Percentiles rank a stretch among this genome's conserved stretches.
Evolutionary conservation across 192 early-diverging fungal species (phyloP).

Genomic region (Coemansia guatemalensis): DNA sequence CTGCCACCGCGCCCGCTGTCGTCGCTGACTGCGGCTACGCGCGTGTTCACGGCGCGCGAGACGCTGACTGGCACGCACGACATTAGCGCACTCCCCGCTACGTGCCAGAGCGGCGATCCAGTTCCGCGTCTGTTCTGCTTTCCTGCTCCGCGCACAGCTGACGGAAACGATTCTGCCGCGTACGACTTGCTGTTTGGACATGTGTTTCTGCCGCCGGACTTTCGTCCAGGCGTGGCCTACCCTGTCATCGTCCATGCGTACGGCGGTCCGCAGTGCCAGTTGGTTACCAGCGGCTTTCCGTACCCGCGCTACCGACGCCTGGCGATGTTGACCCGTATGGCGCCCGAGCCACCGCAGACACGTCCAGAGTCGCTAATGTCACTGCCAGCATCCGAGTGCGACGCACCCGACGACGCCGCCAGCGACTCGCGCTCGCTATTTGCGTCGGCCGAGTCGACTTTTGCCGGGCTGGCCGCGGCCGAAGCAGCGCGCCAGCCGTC

Average conservation of each 20-base stretch:
- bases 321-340: constrained; percentile 54
- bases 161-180: background rate
- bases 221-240: constrained; percentile 12
- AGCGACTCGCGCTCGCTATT: background rate
- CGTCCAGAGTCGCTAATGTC: constrained; percentile 21
- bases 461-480: background rate
- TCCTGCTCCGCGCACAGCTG: background rate
- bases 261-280: constrained; percentile 71
- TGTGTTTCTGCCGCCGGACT: constrained; percentile 19
- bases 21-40: constrained; percentile 16
- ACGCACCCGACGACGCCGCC: background rate
- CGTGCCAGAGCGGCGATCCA: constrained; percentile 4
- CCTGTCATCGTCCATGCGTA: constrained; percentile 69
- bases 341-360: constrained; percentile 4
- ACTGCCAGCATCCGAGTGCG: constrained; percentile 22
- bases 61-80: constrained; percentile 13
- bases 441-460: background rate
- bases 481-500: background rate
- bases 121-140: constrained; percentile 20
- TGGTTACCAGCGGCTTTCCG: constrained; percentile 73
- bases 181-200: constrained; percentile 23
- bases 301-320: constrained; percentile 61
- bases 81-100: background rate
- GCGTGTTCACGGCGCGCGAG: constrained; percentile 4
- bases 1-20: background rate